These are phyloP conservation scores for Apophysomyces elegans DNA, from an alignment of 371 early-diverging fungal genomes.

Conservation along the genomic window DNA sequence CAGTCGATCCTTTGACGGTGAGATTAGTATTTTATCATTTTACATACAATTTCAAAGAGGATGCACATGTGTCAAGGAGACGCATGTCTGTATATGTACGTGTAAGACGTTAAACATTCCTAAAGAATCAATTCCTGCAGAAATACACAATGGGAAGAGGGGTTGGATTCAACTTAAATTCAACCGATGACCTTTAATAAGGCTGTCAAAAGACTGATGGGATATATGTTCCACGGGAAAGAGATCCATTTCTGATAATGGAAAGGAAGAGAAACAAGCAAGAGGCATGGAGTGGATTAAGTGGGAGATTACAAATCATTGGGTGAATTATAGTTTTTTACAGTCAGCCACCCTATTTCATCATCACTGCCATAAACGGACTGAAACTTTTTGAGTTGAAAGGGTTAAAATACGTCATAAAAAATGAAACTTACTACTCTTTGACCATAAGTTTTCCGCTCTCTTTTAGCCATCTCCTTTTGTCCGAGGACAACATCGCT, in stretches of 20 bases:
- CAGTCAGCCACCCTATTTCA: neutral
- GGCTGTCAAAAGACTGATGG: neutral
- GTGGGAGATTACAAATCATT: no score
- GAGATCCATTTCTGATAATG: neutral
- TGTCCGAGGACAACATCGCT: neutral
- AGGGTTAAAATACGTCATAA: constrained; percentile 9
- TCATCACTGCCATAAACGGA: neutral
- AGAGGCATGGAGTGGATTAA: no score
- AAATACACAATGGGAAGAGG: neutral
- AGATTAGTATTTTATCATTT: constrained; percentile 4
- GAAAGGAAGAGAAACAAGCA: neutral
- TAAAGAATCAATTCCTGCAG: neutral
- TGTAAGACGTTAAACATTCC: neutral
- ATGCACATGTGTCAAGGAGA: neutral
- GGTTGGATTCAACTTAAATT: neutral
- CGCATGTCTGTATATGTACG: neutral
- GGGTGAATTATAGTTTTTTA: no score
- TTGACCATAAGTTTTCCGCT: neutral
- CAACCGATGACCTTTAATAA: neutral
- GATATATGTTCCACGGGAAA: neutral
- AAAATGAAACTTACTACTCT: constrained; percentile 1
- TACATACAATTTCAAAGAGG: neutral
- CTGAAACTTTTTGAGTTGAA: neutral
- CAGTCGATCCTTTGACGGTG: constrained; percentile 8
- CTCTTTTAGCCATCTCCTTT: constrained; percentile 8